Conservation (phyloP, 441 rosid species). For the Gossypium lobatum region DNA sequence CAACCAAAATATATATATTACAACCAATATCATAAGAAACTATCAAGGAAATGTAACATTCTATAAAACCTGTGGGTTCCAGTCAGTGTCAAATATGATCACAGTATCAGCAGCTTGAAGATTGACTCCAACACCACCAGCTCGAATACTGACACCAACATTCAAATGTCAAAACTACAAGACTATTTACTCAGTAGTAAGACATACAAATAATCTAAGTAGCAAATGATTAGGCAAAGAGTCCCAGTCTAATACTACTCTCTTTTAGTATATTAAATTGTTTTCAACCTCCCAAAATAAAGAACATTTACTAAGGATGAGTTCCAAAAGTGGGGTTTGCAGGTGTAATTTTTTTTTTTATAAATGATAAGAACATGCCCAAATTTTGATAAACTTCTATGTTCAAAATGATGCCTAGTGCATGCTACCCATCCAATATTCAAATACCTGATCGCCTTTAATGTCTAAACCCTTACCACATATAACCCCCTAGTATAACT, state of each 20-base stretch:
- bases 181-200: slow-evolving; percentile 6
- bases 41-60: slow-evolving; percentile 14
- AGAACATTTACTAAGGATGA: neutral
- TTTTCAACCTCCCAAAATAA: slow-evolving; percentile 9
- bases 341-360: neutral
- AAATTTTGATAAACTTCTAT: neutral
- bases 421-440: neutral
- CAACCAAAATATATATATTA: neutral
- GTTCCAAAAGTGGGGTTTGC: neutral
- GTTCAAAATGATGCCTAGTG: neutral
- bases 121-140: slow-evolving; percentile 98
- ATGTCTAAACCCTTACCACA: slow-evolving; percentile 1
- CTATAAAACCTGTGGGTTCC: slow-evolving; percentile 86
- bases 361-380: neutral
- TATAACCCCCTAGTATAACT: neutral
- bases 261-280: neutral
- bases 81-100: slow-evolving; percentile 89
- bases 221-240: neutral
- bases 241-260: neutral
- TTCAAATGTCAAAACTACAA: slow-evolving; percentile 22
- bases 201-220: neutral
- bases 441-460: neutral
- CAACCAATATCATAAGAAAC: slow-evolving; percentile 12
- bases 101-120: slow-evolving; percentile 98
- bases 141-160: slow-evolving; percentile 66